phyloP scores from a whole-genome alignment of 164 flowering plant genomes.

The Cinnamomum micranthum region DNA sequence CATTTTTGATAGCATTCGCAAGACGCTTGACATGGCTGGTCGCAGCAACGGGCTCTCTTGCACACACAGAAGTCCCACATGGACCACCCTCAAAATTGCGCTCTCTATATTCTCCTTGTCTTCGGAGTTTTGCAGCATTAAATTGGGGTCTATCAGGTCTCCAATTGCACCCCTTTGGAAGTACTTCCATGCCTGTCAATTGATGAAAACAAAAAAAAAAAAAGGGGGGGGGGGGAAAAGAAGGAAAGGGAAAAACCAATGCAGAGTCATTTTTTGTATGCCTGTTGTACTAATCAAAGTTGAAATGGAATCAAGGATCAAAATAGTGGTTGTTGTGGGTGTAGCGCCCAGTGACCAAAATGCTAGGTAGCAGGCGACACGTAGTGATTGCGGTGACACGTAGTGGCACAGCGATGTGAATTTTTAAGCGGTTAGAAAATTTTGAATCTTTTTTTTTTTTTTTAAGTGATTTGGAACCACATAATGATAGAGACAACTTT shows the following conservation, averaged over 20 bases:
- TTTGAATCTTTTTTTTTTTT: too few relatives aligned
- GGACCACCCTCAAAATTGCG: slow-evolving; percentile 50
- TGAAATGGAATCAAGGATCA: too few relatives aligned
- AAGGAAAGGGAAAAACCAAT: background rate
- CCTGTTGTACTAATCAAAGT: too few relatives aligned
- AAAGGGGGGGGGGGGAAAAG: background rate
- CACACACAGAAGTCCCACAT: slow-evolving; percentile 80
- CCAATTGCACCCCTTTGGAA: slow-evolving; percentile 29
- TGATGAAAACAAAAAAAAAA: background rate
- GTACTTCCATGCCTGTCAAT: slow-evolving; percentile 47
- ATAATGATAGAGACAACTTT: too few relatives aligned
- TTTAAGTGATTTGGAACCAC: too few relatives aligned
- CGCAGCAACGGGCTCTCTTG: slow-evolving; percentile 63
- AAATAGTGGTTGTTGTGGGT: too few relatives aligned
- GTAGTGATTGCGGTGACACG: too few relatives aligned
- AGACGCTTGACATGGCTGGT: slow-evolving; percentile 67
- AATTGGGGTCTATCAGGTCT: slow-evolving; percentile 36
- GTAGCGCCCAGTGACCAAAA: too few relatives aligned
- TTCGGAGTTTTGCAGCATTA: slow-evolving; percentile 18
- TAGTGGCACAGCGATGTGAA: too few relatives aligned
- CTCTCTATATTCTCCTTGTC: slow-evolving; percentile 31
- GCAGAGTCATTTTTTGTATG: too few relatives aligned
- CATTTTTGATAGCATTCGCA: slow-evolving; percentile 56
- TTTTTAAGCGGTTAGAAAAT: too few relatives aligned
- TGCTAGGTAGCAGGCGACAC: too few relatives aligned